phyloP scores from a whole-genome alignment of 805 yeast species.

The Saturnispora dispora region DNA sequence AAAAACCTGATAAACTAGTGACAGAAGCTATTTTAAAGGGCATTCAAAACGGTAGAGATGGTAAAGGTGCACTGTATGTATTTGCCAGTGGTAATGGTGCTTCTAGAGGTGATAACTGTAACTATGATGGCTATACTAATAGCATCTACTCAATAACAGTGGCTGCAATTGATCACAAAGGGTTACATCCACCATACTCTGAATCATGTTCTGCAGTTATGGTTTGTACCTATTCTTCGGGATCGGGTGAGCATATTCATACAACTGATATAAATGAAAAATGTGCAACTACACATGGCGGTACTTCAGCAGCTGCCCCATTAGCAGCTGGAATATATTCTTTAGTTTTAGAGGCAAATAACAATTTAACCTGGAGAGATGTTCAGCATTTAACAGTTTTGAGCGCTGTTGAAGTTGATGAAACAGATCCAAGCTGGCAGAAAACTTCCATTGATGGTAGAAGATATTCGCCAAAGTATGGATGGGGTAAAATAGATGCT shows the following conservation, averaged over 20 bases:
- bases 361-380: conserved; percentile 91
- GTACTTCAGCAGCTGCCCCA: conserved; percentile 98
- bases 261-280: conserved; percentile 68
- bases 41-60: conserved; percentile 66
- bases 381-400: conserved; percentile 75
- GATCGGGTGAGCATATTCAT: conserved; percentile 80
- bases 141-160: conserved; percentile 91
- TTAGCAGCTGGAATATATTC: conserved; percentile 95
- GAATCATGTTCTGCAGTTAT: conserved; percentile 93
- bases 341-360: conserved; percentile 72
- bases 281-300: conserved; percentile 79
- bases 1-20: conserved; percentile 73
- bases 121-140: conserved; percentile 95
- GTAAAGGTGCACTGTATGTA: conserved; percentile 82
- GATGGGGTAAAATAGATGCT: conserved; percentile 90
- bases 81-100: conserved; percentile 98
- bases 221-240: conserved; percentile 89
- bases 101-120: conserved; percentile 74
- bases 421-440: conserved; percentile 67
- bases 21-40: conserved; percentile 80
- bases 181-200: conserved; percentile 79
- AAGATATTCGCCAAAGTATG: conserved; percentile 75
- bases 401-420: conserved; percentile 60
- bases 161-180: conserved; percentile 84
- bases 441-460: conserved; percentile 51